Base-by-base conservation (phyloP, 2,329 filamentous ascomycete species). In the Hymenoscyphus albidus region DNA sequence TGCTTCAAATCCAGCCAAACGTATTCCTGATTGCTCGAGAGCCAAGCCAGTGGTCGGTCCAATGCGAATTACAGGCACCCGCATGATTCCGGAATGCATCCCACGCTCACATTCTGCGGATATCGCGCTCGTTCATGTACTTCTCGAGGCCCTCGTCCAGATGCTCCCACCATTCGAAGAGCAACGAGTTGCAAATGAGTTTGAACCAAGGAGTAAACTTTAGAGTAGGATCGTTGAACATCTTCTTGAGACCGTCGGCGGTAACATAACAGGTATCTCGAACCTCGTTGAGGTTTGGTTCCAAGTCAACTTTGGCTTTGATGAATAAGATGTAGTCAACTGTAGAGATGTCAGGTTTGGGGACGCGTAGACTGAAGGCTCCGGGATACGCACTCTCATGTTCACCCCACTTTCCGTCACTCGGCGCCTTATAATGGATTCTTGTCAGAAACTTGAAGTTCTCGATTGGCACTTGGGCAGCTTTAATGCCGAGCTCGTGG, bases 251-350 rank as follows among this genome's bases (percentile, higher is more conserved):
- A 72, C 93, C 88, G 31, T 93, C 88, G 51, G 91, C 84, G 27
- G 88, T 88, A 66, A 97, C 93, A 73, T 96, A 99, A 77, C 88
- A 84, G 27, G 89, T 91, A 70, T 90, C 94, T 74, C 88, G 87
- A 58, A 93, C 93, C 80, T 99, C 95, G 78, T 99, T 99, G 69
- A 84, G 82, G 80, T 93, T 99, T 73, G 87, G 79, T 65, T 91
- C 78, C 59, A 97, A 81, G 72, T 96, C 90, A 64, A 98, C 94
- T 69, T 96, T 90, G 65, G 92, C 90, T 81, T 96, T 91, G 82
- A 98, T 97, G 80, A 99, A 98, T 63, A 99, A 87, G 70, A 99
- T 99, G 78, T 99, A 99, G 78, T 99, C 95, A 76, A 99, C 93
- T 95, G 57, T 38, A 54, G 16, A 69, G 16, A 58, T 67, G 38